Base-by-base conservation (phyloP, 805 yeast genomes). In the Kuraishia capsulata region DNA sequence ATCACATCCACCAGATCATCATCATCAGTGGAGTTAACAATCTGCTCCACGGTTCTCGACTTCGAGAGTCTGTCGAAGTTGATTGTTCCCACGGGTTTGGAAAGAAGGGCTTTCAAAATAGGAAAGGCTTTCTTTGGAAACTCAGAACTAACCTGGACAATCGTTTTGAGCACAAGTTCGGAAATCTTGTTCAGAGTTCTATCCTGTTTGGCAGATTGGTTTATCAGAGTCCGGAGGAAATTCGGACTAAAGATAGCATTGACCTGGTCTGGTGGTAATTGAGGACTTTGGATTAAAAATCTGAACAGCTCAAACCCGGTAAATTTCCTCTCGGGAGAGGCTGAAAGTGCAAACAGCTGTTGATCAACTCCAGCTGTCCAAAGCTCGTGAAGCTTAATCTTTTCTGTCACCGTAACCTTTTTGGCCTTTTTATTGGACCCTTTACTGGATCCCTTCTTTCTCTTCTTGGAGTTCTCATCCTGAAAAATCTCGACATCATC, bases 301-400 rank as follows among this genome's bases (percentile, higher is more conserved):
- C 61, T 66, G 43, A 89, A 76, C 9, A 88, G 71, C 47, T 83
- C 83, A 49, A 89, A 76, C 0, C 96, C 97, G 73, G 86, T 74
- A 56, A 71, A 84, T 55, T 89, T 90, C 41, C 96, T 68, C 56
- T 89, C 97, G 24, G 80, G 74, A 1, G 96, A 87, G 0, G 96
- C 69, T 45, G 79, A 76, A 28, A 75, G 76, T 4, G 84, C 66
- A 48, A 90, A 89, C 42, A 84, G 74, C 3, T 82, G 71, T 49
- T 87, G 92, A 53, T 90, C 97, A 13, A 90, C 73, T 4, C 77
- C 78, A 3, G 69, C 64, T 47, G 76, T 73, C 95, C 95, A 88
- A 55, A 90, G 88, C 39, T 84, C 92, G 6, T 64, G 55, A 30
- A 76, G 52, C 3, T 65, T 55, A 20, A 75, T 56, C 20, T 36